A percentile compares a stretch with the other conserved stretches of the same genome.
phyloP scores from a whole-genome alignment of 164 flowering plant genomes.

The Nymphaea colorata region DNA sequence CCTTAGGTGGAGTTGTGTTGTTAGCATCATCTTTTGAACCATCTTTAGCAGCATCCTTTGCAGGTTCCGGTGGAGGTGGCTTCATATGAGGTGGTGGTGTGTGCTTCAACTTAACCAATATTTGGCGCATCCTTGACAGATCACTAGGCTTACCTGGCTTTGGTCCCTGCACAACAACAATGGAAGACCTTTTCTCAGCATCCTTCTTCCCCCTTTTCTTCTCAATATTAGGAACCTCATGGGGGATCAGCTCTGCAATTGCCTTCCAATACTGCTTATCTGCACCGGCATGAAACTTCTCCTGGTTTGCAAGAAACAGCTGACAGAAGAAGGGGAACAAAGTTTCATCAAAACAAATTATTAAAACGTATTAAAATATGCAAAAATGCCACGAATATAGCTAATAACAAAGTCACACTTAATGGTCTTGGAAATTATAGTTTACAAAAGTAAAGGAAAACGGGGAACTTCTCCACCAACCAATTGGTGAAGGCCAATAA shows the following conservation, averaged over 20 bases:
- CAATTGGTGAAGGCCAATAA: no score
- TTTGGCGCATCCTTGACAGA: conserved; percentile 77
- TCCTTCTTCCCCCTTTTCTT: conserved; percentile 82
- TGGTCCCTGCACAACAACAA: conserved; percentile 76
- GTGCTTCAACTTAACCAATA: conserved; percentile 79
- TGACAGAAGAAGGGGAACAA: conserved; percentile 15
- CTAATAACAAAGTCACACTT: neutral
- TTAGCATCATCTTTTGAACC: neutral
- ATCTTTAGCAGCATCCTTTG: neutral
- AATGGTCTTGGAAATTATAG: no score
- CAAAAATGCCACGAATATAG: neutral
- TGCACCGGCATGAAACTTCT: conserved; percentile 84
- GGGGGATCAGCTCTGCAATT: conserved; percentile 74
- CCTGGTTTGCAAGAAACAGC: conserved; percentile 66
- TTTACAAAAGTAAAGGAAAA: no score
- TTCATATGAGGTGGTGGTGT: conserved; percentile 87
- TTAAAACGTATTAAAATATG: neutral
- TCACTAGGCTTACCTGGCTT: conserved; percentile 96
- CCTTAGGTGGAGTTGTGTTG: neutral
- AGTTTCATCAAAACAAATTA: neutral
- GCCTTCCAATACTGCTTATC: conserved; percentile 96
- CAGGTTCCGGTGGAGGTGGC: conserved; percentile 40
- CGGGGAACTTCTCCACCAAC: no score
- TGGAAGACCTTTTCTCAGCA: conserved; percentile 70
- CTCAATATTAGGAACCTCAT: conserved; percentile 75